These are phyloP conservation scores for Endoconidiophora polonica DNA, from an alignment of 2,329 filamentous ascomycete genomes.

Conservation along the genomic window DNA sequence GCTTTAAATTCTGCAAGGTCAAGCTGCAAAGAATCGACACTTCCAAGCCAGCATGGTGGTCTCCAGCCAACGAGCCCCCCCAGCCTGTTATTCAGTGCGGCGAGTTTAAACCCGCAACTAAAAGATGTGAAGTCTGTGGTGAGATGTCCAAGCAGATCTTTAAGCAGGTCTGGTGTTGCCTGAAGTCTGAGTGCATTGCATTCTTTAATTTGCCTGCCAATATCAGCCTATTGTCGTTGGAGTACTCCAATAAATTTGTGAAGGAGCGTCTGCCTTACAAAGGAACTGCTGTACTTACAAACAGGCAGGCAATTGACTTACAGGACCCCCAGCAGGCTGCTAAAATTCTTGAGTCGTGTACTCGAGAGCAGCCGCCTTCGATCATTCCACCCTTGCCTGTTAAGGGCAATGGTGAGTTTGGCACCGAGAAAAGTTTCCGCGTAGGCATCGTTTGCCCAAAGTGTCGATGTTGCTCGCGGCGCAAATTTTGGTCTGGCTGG, in stretches of 20 bases:
- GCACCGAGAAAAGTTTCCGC: conserved; percentile 35
- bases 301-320: neutral
- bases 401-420: conserved; percentile 21
- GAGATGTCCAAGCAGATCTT: conserved; percentile 23
- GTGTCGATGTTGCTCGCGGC: conserved; percentile 44
- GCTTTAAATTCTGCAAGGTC: conserved; percentile 30
- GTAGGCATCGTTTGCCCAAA: conserved; percentile 48
- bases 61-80: conserved; percentile 18
- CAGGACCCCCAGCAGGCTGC: neutral
- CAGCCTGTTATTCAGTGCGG: no score
- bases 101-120: no score
- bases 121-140: conserved; percentile 26
- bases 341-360: neutral
- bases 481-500: conserved; percentile 46
- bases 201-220: conserved; percentile 24
- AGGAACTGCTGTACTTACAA: conserved; percentile 15
- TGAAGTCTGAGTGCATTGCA: conserved; percentile 15
- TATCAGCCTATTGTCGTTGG: conserved; percentile 19
- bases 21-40: conserved; percentile 49
- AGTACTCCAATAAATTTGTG: conserved; percentile 42
- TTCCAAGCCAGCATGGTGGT: conserved; percentile 35
- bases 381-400: conserved; percentile 24
- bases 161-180: conserved; percentile 18
- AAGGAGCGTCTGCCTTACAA: conserved; percentile 30
- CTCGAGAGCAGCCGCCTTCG: conserved; percentile 4